Percentiles rank a stretch among this genome's conserved stretches.
Evolutionary conservation across 805 yeast genomes (phyloP).

Genomic region (Candida insectorum): DNA sequence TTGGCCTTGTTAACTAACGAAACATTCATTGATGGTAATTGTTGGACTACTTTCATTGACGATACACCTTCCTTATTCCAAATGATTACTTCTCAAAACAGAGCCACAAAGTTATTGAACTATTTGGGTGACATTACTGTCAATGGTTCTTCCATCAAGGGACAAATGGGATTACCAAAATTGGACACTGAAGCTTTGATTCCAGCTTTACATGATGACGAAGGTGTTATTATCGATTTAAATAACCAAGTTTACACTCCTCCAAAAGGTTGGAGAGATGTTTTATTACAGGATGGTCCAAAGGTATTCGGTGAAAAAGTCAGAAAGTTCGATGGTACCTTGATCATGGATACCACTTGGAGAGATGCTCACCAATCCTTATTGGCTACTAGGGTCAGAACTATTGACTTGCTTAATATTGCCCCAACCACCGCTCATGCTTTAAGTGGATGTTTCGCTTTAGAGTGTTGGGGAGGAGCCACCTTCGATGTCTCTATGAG

Average conservation of each 20-base stretch:
- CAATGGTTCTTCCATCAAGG: constrained; percentile 93
- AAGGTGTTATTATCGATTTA: constrained; percentile 62
- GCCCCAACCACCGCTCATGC: constrained; percentile 95
- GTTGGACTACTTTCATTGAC: constrained; percentile 98
- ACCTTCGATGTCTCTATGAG: constrained; percentile 99
- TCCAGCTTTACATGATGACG: constrained; percentile 65
- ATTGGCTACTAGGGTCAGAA: constrained; percentile 95
- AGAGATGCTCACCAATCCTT: constrained; percentile 99
- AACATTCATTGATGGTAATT: constrained; percentile 77
- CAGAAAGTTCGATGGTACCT: constrained; percentile 77
- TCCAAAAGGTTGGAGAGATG: constrained; percentile 89
- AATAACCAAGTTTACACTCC: constrained; percentile 33
- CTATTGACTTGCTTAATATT: constrained; percentile 84
- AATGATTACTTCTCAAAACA: constrained; percentile 91
- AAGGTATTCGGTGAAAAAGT: constrained; percentile 86
- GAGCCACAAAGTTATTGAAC: constrained; percentile 90
- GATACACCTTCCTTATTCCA: constrained; percentile 96
- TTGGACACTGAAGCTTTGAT: constrained; percentile 69
- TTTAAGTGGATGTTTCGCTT: constrained; percentile 82
- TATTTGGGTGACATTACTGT: constrained; percentile 93
- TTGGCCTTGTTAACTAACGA: constrained; percentile 88
- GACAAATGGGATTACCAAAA: constrained; percentile 92
- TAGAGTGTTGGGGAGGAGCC: constrained; percentile 99
- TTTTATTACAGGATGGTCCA: constrained; percentile 81
- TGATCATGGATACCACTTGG: constrained; percentile 99